Conservation (phyloP, 73 alveolate species). For the Uronychia binucleata region DNA sequence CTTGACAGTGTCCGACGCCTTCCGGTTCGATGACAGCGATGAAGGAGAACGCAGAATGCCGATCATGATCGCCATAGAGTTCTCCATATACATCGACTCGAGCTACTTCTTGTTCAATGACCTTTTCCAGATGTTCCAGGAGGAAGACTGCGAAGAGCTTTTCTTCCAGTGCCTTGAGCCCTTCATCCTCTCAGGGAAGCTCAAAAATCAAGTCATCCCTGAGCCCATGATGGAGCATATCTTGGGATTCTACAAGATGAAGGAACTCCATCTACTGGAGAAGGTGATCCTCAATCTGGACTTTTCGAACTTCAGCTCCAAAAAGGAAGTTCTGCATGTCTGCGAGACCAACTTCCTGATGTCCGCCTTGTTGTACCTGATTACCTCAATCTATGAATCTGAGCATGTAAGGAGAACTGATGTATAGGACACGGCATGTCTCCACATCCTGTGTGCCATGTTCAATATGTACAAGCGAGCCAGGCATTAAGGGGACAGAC, state of each 20-base stretch:
- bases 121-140: conserved; percentile 47
- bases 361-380: conserved; percentile 31
- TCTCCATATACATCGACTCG: conserved; percentile 45
- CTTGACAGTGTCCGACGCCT: background rate
- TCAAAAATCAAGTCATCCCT: conserved; percentile 48
- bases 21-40: background rate
- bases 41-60: background rate
- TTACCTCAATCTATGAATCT: conserved; percentile 37
- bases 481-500: conserved; percentile 2
- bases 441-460: conserved; percentile 25
- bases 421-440: conserved; percentile 44
- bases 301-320: conserved; percentile 7
- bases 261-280: conserved; percentile 47
- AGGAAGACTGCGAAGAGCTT: conserved; percentile 37
- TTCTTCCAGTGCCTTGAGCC: conserved; percentile 55
- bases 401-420: conserved; percentile 31
- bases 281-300: conserved; percentile 37
- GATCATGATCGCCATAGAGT: conserved; percentile 30
- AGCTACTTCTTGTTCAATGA: conserved; percentile 42
- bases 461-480: conserved; percentile 33
- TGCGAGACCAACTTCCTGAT: conserved; percentile 50
- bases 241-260: conserved; percentile 32
- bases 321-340: conserved; percentile 47
- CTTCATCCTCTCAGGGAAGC: conserved; percentile 52
- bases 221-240: conserved; percentile 26